Evolutionary conservation across 371 early-diverging fungal species (phyloP), one percentile per base, ranked within the genome.

Genomic region (Haplosporangium sp.): DNA sequence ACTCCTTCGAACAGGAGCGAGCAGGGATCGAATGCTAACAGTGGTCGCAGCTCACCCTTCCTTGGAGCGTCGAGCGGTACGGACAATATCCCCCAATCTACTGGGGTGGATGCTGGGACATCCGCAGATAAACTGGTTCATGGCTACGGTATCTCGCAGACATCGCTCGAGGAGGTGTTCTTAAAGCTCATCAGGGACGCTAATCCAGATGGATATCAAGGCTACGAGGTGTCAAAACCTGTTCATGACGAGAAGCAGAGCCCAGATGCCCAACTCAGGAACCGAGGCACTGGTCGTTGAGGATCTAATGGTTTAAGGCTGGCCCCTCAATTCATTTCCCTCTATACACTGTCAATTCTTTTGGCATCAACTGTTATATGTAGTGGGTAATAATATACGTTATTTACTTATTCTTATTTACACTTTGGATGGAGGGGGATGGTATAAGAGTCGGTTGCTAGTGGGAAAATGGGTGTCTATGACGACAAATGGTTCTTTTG

Each of bases 121-220:
- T 53, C 71, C 16, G 64, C 56, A 0, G 67, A 79, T 46, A 23
- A 54, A 23, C 37, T 88, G 62, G 81, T 91, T 59, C 84, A 83
- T 60, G 81, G 85, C 11, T 92, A 74, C 85, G 92, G 90, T n/a
- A 85, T 92, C 58, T 83, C 84, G 21, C 92, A 92, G 73, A 90
- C 91, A n/a, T 88, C 89, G 8, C 73, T 92, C 9, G 90, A 91
- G 75, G 90, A 90, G 54, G 86, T 86, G 20, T 88, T 87, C 61
- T 69, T 87, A 69, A 74, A 65, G 59, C 51, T 88, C 65, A 87
- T 84, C 41, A 56, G 83, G 37, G 82, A 80, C 18, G 84, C 84
- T 5, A 83, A 82, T 53, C 82, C 82, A 14, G 68, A 73, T 5
- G 82, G 82, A 45, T 82, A 82, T 21, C 75, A 69, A 21, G 82